Percentiles rank a stretch among this genome's conserved stretches.
Evolutionary conservation across 768 basidiomycete species (phyloP).

Genomic region (Dacryopinax primogenitus): DNA sequence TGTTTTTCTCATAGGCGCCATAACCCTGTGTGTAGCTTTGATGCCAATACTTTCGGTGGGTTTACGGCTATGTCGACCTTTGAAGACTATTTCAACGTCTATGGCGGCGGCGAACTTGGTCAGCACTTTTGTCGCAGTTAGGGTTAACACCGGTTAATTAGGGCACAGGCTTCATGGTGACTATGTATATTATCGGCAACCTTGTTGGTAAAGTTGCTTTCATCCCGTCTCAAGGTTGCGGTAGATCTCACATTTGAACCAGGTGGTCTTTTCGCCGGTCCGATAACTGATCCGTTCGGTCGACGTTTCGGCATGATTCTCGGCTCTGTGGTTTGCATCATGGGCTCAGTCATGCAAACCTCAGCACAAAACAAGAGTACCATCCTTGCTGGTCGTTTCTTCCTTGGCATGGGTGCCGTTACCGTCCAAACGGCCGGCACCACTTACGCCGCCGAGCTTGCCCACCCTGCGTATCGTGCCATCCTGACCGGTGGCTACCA

Average conservation of each 20-base stretch:
- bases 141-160: no score
- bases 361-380: conserved; percentile 16
- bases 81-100: conserved; percentile 21
- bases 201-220: conserved; percentile 21
- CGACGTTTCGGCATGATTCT: conserved; percentile 23
- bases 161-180: conserved; percentile 23
- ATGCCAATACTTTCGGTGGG: conserved; percentile 25
- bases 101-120: conserved; percentile 8
- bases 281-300: conserved; percentile 19
- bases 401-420: conserved; percentile 17
- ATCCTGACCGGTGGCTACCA: conserved; percentile 18
- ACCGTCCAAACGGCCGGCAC: conserved; percentile 33
- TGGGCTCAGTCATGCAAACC: conserved; percentile 17
- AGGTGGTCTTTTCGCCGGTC: conserved; percentile 19
- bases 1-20: not conserved
- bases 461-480: conserved; percentile 17
- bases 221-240: not conserved
- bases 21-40: conserved; percentile 13
- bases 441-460: conserved; percentile 12
- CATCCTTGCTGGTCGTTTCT: conserved; percentile 19
- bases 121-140: not conserved
- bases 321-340: conserved; percentile 17
- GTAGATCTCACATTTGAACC: not conserved
- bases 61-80: conserved; percentile 23
- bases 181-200: conserved; percentile 22